Base-by-base conservation (phyloP, 495 filamentous ascomycete genomes). In the Xylaria cubensis region DNA sequence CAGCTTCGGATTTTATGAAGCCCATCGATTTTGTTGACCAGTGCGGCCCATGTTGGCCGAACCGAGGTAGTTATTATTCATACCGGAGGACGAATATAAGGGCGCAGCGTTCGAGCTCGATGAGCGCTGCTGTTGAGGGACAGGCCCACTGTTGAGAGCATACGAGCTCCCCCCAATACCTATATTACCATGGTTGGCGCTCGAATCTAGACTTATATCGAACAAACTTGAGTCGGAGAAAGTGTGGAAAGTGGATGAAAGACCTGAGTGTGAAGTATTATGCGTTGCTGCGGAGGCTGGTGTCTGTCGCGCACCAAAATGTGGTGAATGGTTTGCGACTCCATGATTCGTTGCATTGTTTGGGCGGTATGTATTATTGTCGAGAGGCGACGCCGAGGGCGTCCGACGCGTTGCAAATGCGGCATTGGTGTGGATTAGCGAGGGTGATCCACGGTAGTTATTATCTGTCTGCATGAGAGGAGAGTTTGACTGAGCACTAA, bases 401-500 rank as follows among this genome's bases (percentile, higher is more conserved):
- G 77, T 78, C 36, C 80, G 78, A 66, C 84, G 83, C 12, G 78
- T 69, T 26, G 75, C 74, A 66, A 83, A 84, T 4, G 81, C 75
- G 29, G 80, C 39, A 44, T 71, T 78, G 42, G 55, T 80, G 15
- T 78, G 75, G n/a, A 79, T 77, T 13, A 79, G 64, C 10, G 77
- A 78, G n/a, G 81, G 73, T 1, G 82, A 79, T 48, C 75, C 75
- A 44, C 84, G 80, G 69, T 85, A 86, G 62, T 73, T 81, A 42
- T 65, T 75, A 46, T 85, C 80, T n/a, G 78, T 67, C 34, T 81
- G 65, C 66, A 75, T 79, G 32, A 84, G 79, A 46, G 72, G 77
- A 44, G 74, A 81, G 70, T 74, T 84, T 13, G 80, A 76, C 50
- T 83, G 77, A 8, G 81, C 55, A n/a, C 78, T 74, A 64, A 85